Conservation (phyloP, 495 filamentous ascomycete genomes). For the Penicillium simplicissimum region DNA sequence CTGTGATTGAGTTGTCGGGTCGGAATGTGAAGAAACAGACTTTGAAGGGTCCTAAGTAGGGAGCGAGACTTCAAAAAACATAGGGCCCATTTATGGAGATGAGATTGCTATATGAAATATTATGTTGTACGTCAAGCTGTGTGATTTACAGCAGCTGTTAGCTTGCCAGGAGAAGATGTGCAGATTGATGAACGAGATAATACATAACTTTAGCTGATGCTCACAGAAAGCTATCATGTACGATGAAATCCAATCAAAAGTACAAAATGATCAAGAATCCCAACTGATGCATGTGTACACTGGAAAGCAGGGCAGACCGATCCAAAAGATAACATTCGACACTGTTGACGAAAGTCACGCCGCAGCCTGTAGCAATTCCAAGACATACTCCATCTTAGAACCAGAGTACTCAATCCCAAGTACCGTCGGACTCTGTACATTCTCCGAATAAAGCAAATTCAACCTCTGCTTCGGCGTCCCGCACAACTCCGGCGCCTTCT, state of each 20-base stretch:
- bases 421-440: constrained; percentile 16
- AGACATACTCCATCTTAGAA: constrained; percentile 21
- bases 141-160: neutral
- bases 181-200: neutral
- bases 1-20: neutral
- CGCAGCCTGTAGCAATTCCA: constrained; percentile 21
- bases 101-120: neutral
- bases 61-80: no score
- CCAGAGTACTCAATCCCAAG: constrained; percentile 32
- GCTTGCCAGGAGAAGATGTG: neutral
- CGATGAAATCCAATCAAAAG: no score
- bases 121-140: neutral
- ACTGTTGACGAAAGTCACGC: neutral
- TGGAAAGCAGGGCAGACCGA: neutral
- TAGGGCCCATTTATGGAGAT: neutral
- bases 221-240: neutral
- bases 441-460: constrained; percentile 26
- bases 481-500: constrained; percentile 14
- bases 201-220: neutral
- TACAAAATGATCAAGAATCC: no score
- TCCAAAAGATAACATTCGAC: no score
- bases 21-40: constrained; percentile 7
- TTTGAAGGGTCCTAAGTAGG: neutral
- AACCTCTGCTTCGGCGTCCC: constrained; percentile 14
- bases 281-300: neutral